Evolutionary conservation across 805 yeast genomes (phyloP), one percentile per base, ranked within the genome.

Genomic region (Cyberlindnera nakhonratchasimensis): DNA sequence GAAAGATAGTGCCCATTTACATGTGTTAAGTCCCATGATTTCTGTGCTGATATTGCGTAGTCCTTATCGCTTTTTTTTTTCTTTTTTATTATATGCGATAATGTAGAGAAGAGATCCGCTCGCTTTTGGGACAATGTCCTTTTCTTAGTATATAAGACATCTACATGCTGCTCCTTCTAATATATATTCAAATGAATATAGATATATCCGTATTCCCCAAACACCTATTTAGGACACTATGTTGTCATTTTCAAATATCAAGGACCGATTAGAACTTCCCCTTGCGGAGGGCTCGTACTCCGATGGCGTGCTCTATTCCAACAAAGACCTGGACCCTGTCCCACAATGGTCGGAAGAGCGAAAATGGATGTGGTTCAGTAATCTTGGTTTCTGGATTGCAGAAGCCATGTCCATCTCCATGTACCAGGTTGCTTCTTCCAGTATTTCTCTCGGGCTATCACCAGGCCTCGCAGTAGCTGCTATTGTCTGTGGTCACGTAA

Each of bases 331-430:
- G 51, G 72, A 75, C 46, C 89, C 90, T 1, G 83, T 82, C 6
- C 86, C 82, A 55, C 53, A 50, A 26, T 69, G 65, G 21, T 74
- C 67, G 2, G 74, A 88, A 53, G 68, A 88, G 52, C 67, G 72
- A 34, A 83, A 90, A 88, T 64, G 75, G 37, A 79, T 86, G 81
- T 77, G 70, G 66, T 82, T 82, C 37, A 42, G 48, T 20, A 52
- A 50, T 34, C 26, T 52, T 16, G 56, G 56, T 8, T 53, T 82
- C 59, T 85, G 93, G 93, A 66, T 84, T 34, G 84, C 90, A 0
- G 93, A 85, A 55, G 78, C 89, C 5, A 80, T 85, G 69, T 82
- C 83, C 57, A 75, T 84, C 55, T 82, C 82, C 58, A 83, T 90
- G 35, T 83, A 86, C 81, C 84, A 80, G 64, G 83, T 84, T 48